Base-by-base conservation (phyloP, 208 protist genomes). In the Acanthamoeba triangularis region DNA sequence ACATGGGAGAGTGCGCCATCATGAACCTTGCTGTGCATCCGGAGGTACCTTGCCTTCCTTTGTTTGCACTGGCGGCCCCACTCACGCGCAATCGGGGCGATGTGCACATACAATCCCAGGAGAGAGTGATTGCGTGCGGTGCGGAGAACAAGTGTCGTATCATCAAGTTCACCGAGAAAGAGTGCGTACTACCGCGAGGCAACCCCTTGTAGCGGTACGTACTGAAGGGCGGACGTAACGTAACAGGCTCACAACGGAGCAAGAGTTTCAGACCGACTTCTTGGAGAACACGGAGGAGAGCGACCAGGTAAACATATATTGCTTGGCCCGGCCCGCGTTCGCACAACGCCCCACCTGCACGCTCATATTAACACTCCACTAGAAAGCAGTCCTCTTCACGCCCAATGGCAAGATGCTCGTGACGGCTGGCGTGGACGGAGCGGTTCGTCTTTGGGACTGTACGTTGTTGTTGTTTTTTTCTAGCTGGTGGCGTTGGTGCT, bases 251-350 rank as follows among this genome's bases (percentile, higher is more conserved):
- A 33, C 44, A 52, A 10, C 0, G 7, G 10, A 65, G 18, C 20
- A 94, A 18, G 91, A 94, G 47, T 94, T 94, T 41, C 91, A 94
- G 54, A 94, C 91, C 1, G 91, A 94, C 52, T 94, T 94, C 52
- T 23, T 47, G 14, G 91, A 94, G 91, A 13, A 84, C 72, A 44
- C 76, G 44, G 87, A 93, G 20, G 91, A 94, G 49, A 94, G 91
- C 52, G 91, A 94, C 18, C 91, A 94, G 69, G 91, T 94, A 94
- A 25, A 16, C 4, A 4, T 8, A 4, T 8, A 25, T 16, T 25
- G 41, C 23, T 13, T 41, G 8, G 33, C n/a, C n/a, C n/a, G n/a
- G n/a, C n/a, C n/a, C 41, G 30, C 3, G 37, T 82, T 8, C 18
- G 72, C 59, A n/a, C 59, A 25, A 65, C 14, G 1, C 1, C 61